Evolutionary conservation across 495 filamentous ascomycete genomes (phyloP).

Genomic region (Aspergillus ellipticus): DNA sequence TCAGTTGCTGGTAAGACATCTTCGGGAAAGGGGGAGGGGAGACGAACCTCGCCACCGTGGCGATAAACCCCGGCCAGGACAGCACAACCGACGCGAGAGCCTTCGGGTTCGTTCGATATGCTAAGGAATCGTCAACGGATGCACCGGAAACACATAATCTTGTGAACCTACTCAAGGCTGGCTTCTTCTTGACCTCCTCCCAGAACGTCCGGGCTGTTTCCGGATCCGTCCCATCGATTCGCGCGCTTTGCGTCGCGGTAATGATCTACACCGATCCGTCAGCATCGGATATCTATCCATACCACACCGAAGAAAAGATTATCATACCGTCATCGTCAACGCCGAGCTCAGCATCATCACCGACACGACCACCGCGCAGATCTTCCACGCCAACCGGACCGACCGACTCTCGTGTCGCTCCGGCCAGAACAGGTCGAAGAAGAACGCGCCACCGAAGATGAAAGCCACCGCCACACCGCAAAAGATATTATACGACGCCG

Average conservation of each 20-base stretch:
- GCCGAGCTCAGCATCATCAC: slow-evolving; percentile 39
- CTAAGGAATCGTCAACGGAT: slow-evolving; percentile 11
- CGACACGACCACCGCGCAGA: slow-evolving; percentile 38
- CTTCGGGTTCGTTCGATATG: slow-evolving; percentile 34
- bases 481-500: slow-evolving; percentile 49
- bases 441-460: slow-evolving; percentile 52
- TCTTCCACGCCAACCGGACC: slow-evolving; percentile 46
- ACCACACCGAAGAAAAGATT: neutral
- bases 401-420: slow-evolving; percentile 40
- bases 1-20: neutral
- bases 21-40: neutral
- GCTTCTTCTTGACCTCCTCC: slow-evolving; percentile 23
- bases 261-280: slow-evolving; percentile 25
- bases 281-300: neutral
- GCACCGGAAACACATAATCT: neutral
- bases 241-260: slow-evolving; percentile 31
- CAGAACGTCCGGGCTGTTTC: slow-evolving; percentile 20
- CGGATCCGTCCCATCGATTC: slow-evolving; percentile 31
- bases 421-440: slow-evolving; percentile 54
- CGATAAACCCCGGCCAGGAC: slow-evolving; percentile 34
- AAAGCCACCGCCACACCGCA: slow-evolving; percentile 49
- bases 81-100: slow-evolving; percentile 40
- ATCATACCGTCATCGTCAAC: slow-evolving; percentile 36
- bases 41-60: slow-evolving; percentile 24
- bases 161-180: slow-evolving; percentile 21